Percentiles rank a stretch among this genome's conserved stretches.
phyloP scores from a whole-genome alignment of 2,329 filamentous ascomycete species.

The Diplocarpon mali region DNA sequence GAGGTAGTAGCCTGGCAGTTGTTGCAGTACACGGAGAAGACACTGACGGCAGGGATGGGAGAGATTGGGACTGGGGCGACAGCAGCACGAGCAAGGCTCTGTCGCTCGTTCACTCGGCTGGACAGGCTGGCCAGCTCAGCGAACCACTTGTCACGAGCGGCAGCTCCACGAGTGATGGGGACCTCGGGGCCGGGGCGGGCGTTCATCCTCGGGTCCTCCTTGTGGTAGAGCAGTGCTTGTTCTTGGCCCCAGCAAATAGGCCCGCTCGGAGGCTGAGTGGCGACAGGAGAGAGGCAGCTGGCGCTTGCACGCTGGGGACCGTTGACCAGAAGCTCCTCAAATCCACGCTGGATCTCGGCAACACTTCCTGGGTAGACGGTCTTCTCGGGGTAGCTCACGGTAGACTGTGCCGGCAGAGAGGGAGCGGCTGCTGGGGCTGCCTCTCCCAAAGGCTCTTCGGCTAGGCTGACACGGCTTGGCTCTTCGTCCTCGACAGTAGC shows the following conservation, averaged over 20 bases:
- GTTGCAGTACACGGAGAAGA: slow-evolving; percentile 91
- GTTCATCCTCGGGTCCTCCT: slow-evolving; percentile 11
- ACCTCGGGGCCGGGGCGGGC: slow-evolving; percentile 17
- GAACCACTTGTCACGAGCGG: slow-evolving; percentile 28
- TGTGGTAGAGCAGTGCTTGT: slow-evolving; percentile 5
- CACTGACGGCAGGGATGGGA: slow-evolving; percentile 15
- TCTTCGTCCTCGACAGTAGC: slow-evolving; percentile 41
- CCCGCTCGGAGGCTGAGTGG: slow-evolving; percentile 2
- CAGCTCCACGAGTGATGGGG: slow-evolving; percentile 20
- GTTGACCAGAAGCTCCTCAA: slow-evolving; percentile 20
- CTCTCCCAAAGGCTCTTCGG: slow-evolving; percentile 5
- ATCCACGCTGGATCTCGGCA: slow-evolving; percentile 21
- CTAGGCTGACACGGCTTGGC: slow-evolving; percentile 16
- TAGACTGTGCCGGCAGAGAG: slow-evolving; percentile 2
- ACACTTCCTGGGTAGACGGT: slow-evolving; percentile 13
- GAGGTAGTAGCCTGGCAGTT: slow-evolving; percentile 69
- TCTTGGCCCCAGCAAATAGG: slow-evolving; percentile 5
- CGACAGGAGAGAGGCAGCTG: neutral
- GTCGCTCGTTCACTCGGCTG: slow-evolving; percentile 16
- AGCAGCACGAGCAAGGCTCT: slow-evolving; percentile 8
- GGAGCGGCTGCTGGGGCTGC: slow-evolving; percentile 2
- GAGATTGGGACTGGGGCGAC: slow-evolving; percentile 1
- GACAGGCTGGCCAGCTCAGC: slow-evolving; percentile 23
- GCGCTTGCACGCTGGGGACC: slow-evolving; percentile 1
- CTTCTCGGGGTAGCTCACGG: slow-evolving; percentile 9